These are phyloP conservation scores for Casaregolazyma suthepensis DNA, from an alignment of 1,139 yeast species.

Conservation along the genomic window DNA sequence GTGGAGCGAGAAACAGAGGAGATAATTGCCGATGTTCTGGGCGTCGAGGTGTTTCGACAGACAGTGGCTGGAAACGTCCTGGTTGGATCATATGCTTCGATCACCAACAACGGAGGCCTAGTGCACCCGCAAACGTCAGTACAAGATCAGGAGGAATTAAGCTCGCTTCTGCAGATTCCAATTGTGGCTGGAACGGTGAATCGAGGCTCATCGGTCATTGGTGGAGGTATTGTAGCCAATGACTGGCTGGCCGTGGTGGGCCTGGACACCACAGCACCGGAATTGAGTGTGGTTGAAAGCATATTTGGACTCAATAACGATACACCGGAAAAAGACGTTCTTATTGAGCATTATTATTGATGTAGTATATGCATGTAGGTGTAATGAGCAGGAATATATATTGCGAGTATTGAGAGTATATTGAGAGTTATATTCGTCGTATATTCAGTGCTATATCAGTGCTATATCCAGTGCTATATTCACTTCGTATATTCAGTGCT, in stretches of 20 bases:
- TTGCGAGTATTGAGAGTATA: too few relatives aligned
- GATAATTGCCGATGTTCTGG: conserved; percentile 95
- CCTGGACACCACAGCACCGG: conserved; percentile 97
- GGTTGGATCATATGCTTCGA: conserved; percentile 92
- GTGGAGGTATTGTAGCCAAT: conserved; percentile 97
- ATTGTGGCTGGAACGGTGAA: conserved; percentile 98
- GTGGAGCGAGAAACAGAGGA: conserved; percentile 99
- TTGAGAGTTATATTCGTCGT: too few relatives aligned
- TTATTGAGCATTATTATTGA: conserved; percentile 37
- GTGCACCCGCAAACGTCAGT: conserved; percentile 97
- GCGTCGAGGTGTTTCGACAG: conserved; percentile 98
- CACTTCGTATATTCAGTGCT: too few relatives aligned
- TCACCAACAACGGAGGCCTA: conserved; percentile 96
- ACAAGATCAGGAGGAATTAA: conserved; percentile 96
- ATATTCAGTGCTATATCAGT: too few relatives aligned
- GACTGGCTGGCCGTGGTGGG: conserved; percentile 99
- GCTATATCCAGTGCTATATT: too few relatives aligned
- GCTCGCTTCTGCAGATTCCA: conserved; percentile 93
- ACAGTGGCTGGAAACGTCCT: conserved; percentile 97
- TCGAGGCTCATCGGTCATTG: conserved; percentile 95
- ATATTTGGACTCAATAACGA: conserved; percentile 54
- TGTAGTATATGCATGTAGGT: background rate
- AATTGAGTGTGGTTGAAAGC: conserved; percentile 91
- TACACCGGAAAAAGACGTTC: conserved; percentile 36
- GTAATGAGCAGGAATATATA: too few relatives aligned